Conservation (phyloP, 2,329 filamentous ascomycete genomes). For the Magnaporthales sp. region DNA sequence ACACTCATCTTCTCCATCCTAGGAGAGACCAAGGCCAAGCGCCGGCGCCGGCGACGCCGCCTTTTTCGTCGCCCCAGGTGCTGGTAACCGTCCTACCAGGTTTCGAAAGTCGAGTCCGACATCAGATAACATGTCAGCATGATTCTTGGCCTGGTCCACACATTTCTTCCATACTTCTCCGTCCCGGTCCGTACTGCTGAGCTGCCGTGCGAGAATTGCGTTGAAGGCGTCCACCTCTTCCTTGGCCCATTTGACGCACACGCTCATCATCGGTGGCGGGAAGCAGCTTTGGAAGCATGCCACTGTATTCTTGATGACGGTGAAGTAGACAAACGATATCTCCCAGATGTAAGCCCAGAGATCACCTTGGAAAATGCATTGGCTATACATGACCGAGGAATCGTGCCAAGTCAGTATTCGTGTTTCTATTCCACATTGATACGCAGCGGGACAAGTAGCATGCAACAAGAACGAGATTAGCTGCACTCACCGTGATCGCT, state of each 20-base stretch:
- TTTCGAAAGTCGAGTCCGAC: slow-evolving; percentile 87
- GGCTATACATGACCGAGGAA: slow-evolving; percentile 29
- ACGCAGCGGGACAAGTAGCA: not conserved
- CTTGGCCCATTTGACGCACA: slow-evolving; percentile 98
- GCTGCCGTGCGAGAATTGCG: slow-evolving; percentile 66
- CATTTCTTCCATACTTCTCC: slow-evolving; percentile 74
- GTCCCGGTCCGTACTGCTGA: slow-evolving; percentile 76
- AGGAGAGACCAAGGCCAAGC: slow-evolving; percentile 3
- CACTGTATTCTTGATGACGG: slow-evolving; percentile 86
- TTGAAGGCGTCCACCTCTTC: slow-evolving; percentile 91
- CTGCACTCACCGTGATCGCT: slow-evolving; percentile 63
- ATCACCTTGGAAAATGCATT: slow-evolving; percentile 92
- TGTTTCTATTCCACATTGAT: not conserved
- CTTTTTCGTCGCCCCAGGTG: slow-evolving; percentile 14
- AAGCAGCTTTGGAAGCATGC: slow-evolving; percentile 83
- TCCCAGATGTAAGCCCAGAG: slow-evolving; percentile 91
- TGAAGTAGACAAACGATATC: slow-evolving; percentile 92
- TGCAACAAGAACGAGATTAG: too few species aligned
- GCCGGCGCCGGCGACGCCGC: slow-evolving; percentile 3
- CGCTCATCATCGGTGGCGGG: slow-evolving; percentile 77
- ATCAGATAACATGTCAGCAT: slow-evolving; percentile 71
- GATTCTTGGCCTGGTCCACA: slow-evolving; percentile 70
- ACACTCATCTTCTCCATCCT: not conserved
- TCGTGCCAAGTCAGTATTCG: not conserved
- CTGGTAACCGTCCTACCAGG: slow-evolving; percentile 56